Base-by-base conservation (phyloP, 1,284 basidiomycete genomes). In the Marasmius tenuissimus region DNA sequence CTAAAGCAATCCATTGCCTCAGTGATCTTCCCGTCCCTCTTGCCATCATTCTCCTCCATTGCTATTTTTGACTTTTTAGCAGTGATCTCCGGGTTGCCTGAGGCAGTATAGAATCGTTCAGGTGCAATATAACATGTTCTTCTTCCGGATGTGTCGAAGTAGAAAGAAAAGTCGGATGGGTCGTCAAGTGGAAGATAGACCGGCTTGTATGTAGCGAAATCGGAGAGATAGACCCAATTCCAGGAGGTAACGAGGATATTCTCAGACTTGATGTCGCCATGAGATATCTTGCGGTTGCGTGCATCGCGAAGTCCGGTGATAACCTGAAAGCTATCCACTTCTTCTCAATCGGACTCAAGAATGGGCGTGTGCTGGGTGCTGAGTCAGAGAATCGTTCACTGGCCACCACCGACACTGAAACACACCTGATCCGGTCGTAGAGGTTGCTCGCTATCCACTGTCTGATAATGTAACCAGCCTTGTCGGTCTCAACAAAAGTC, bases 1-100 rank as follows among this genome's bases (percentile, higher is more conserved):
- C 95, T 95, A 72, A 99, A 99, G 57, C 97, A 93, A 73, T 99
- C 97, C 97, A 99, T 99, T 3, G 93, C 85, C 75, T 99, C 96
- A 0, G 94, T 96, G 22, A 99, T 89, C 67, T 85, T 89, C 5
- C 89, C 91, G 64, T 96, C 91, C 64, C 83, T 77, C 67, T 77
- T 77, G 18, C 81, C 80, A 60, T 79, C 75, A 42, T 72, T 73
- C 51, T 83, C 80, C 11, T 84, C 83, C 67, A 77, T 75, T 10
- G 80, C 78, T 11, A 84, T 70, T 50, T 76, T 81, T 0, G 79
- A 76, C 68, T 85, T 86, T 72, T 84, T 87, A 56, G 83, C 85
- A 59, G 83, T 88, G 61, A 90, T 89, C 48, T 91, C 91, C 0
- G 87, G 87, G 62, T 85, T 85, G 60, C 76, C 79, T 3, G 85